Evolutionary conservation across 805 yeast species (phyloP), one percentile per base, ranked within the genome.

Genomic region (Candida saitoana): DNA sequence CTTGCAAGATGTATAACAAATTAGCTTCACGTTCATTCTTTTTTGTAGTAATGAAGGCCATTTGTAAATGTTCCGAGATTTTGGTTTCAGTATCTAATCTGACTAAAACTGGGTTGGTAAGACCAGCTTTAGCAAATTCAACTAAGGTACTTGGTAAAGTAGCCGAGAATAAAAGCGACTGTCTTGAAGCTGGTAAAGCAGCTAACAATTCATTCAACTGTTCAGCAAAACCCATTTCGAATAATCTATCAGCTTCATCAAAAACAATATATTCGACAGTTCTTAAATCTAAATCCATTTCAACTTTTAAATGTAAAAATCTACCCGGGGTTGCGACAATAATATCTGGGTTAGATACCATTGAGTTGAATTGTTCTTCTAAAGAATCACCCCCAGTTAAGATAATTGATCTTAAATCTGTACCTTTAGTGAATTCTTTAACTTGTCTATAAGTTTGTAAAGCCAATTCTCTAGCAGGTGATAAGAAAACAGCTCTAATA

Each of bases 361-460:
- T 87, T 60, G 87, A 80, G 17, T 86, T 73, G 59, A 93, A 93
- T 67, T 93, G 99, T 42, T 91, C 97, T 58, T 93, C 99, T 55
- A 93, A 69, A n/a, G 96, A 87, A 58, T 93, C 99, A 71, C 99
- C 99, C 68, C 99, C 99, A 44, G 95, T 91, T 22, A 93, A 69
- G 39, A 90, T 71, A 11, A 85, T 79, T 14, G 87, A 71, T 52
- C 96, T 77, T 49, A 93, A 72, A 55, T 88, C 95, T 0, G 95
- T 80, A 4, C 95, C 95, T 45, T 71, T 78, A 12, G 90, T 66
- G 59, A 93, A 91, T 42, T 93, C 99, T 55, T 86, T 87, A 27
- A 91, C 83, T 45, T 87, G 95, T 56, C 80, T 87, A 57, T 77
- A 77, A 0, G 99, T 93, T 64, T 93, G 99, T 53, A 87, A 63